Conservation (phyloP, 495 filamentous ascomycete genomes). For the Lindgomyces ingoldianus region DNA sequence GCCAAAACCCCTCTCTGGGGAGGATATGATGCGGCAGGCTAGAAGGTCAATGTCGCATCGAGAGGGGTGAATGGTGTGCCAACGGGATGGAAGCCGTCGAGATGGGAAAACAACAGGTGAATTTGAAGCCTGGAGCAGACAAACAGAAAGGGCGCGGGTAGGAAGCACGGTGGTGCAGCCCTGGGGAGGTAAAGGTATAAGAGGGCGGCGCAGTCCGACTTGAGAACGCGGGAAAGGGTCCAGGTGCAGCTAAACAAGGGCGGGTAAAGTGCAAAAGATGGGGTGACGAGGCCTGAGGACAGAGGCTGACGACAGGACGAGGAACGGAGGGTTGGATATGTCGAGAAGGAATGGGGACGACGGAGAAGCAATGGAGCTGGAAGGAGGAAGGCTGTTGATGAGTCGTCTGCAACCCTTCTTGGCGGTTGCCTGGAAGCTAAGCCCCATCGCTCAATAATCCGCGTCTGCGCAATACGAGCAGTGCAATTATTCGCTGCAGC, state of each 20-base stretch:
- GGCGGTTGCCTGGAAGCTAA: conserved; percentile 34
- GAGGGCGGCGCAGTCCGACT: conserved; percentile 30
- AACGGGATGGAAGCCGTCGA: not conserved
- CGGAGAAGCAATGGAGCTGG: conserved; percentile 15
- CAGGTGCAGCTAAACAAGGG: conserved; percentile 25
- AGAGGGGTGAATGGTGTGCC: not conserved
- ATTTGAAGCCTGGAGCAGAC: not conserved
- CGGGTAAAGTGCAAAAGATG: conserved; percentile 22
- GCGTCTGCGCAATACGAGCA: conserved; percentile 6
- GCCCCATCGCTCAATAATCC: conserved; percentile 16
- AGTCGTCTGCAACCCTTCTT: conserved; percentile 10
- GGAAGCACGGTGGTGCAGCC: not conserved
- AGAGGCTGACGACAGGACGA: conserved; percentile 13
- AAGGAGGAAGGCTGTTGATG: conserved; percentile 2
- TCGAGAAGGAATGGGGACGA: not conserved
- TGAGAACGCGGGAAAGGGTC: conserved; percentile 1
- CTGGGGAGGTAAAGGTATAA: conserved; percentile 26
- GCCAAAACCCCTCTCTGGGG: conserved; percentile 1
- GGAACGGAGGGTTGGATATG: not conserved
- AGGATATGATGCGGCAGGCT: not conserved
- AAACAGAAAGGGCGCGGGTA: conserved; percentile 22
- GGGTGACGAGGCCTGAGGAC: conserved; percentile 35
- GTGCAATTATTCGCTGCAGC: conserved; percentile 16
- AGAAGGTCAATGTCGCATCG: conserved; percentile 16
- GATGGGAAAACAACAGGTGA: not conserved